phyloP scores from a whole-genome alignment of 352 stramenopile genomes.

The Phytophthora palmivora region DNA sequence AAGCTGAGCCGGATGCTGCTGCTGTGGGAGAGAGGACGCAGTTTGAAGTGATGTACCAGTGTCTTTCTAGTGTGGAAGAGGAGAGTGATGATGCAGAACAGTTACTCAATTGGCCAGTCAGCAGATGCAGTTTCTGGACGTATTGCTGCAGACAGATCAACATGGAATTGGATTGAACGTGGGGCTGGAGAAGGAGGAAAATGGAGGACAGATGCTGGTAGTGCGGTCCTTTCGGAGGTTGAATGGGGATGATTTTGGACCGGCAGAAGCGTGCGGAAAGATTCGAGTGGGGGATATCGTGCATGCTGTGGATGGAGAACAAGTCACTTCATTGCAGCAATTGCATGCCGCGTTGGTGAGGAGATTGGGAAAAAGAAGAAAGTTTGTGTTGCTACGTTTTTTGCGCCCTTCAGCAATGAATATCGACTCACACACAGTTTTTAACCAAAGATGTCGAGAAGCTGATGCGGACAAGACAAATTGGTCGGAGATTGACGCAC shows the following conservation, averaged over 20 bases:
- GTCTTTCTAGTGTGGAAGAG: constrained; percentile 25
- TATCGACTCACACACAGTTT: background rate
- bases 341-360: constrained; percentile 26
- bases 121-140: constrained; percentile 46
- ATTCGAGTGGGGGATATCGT: constrained; percentile 55
- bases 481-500: constrained; percentile 12
- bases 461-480: background rate
- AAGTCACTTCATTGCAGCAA: constrained; percentile 39
- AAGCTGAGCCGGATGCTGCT: constrained; percentile 20
- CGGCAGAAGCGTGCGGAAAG: constrained; percentile 53
- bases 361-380: constrained; percentile 13
- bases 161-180: constrained; percentile 60
- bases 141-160: constrained; percentile 57
- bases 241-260: constrained; percentile 44
- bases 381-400: constrained; percentile 57
- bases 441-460: background rate
- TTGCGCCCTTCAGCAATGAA: constrained; percentile 15
- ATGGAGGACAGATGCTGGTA: constrained; percentile 19
- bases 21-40: constrained; percentile 5
- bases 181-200: background rate
- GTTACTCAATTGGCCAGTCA: background rate
- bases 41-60: constrained; percentile 27
- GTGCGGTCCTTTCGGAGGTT: constrained; percentile 57
- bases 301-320: constrained; percentile 49
- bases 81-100: background rate